Evolutionary conservation across 2,329 filamentous ascomycete genomes (phyloP).

Genomic region (Penicillium digitatum): DNA sequence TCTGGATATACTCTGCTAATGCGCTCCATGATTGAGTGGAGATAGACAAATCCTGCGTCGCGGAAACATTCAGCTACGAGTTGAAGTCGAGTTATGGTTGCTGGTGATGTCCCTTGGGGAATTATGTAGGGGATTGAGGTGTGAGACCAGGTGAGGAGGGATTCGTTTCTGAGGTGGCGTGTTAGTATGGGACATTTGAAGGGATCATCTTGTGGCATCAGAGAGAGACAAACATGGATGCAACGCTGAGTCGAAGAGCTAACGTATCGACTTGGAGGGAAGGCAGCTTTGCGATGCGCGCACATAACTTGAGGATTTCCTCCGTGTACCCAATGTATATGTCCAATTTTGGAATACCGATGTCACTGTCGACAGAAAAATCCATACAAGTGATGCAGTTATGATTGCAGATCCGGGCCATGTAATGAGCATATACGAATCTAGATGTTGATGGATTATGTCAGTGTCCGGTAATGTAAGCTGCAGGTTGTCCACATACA

Average conservation of each 20-base stretch:
- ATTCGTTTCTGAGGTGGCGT: constrained; percentile 26
- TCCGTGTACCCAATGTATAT: constrained; percentile 40
- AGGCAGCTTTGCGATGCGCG: constrained; percentile 33
- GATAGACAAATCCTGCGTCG: constrained; percentile 36
- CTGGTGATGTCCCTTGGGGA: constrained; percentile 28
- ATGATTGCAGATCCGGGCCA: constrained; percentile 34
- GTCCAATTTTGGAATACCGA: constrained; percentile 31
- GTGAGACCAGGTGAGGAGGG: constrained; percentile 33
- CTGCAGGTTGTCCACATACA: constrained; percentile 24
- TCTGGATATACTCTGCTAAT: constrained; percentile 17
- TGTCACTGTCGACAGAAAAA: constrained; percentile 19
- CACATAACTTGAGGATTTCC: constrained; percentile 34
- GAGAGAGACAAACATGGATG: constrained; percentile 26
- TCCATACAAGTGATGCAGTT: constrained; percentile 19
- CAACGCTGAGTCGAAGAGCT: constrained; percentile 26
- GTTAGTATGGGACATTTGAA: neutral
- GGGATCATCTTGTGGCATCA: neutral
- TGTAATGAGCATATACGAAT: constrained; percentile 34
- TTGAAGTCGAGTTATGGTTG: constrained; percentile 29
- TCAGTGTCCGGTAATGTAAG: neutral
- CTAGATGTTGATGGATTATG: constrained; percentile 20
- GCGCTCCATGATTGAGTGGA: constrained; percentile 35
- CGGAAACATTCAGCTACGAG: constrained; percentile 39
- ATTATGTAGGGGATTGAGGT: constrained; percentile 29
- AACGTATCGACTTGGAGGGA: constrained; percentile 18